A percentile compares a stretch with the other conserved stretches of the same genome.
phyloP scores from a whole-genome alignment of 1,284 basidiomycete genomes.

The Irpex lacteus region DNA sequence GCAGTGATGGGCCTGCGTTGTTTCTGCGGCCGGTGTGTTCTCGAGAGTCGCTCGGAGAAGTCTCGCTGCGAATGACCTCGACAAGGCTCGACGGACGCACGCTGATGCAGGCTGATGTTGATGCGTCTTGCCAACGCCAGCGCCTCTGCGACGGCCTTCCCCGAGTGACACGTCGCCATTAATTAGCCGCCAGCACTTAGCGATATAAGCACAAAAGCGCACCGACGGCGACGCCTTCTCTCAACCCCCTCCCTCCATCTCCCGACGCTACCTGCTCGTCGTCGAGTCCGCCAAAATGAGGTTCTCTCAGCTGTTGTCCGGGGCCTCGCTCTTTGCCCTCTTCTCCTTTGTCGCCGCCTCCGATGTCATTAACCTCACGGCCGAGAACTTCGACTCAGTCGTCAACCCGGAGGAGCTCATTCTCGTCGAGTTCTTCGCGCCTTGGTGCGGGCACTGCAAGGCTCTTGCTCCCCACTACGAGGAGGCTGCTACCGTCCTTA shows the following conservation, averaged over 20 bases:
- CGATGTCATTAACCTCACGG: slow-evolving; percentile 82
- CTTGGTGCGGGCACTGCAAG: slow-evolving; percentile 94
- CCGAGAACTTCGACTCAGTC: slow-evolving; percentile 67
- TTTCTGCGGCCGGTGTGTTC: slow-evolving; percentile 4
- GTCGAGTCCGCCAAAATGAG: slow-evolving; percentile 48
- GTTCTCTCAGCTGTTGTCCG: slow-evolving; percentile 49
- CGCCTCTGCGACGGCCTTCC: background rate
- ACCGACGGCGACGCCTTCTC: background rate
- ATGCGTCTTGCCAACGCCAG: background rate
- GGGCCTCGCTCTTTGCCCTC: slow-evolving; percentile 51
- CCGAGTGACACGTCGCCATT: slow-evolving; percentile 9
- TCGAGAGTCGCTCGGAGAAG: slow-evolving; percentile 8
- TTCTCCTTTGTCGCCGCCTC: slow-evolving; percentile 56
- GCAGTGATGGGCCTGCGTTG: background rate
- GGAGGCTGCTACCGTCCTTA: slow-evolving; percentile 91
- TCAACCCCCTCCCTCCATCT: background rate
- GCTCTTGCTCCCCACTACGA: slow-evolving; percentile 93
- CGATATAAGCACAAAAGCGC: slow-evolving; percentile 5
- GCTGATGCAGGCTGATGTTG: background rate
- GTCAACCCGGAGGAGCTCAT: slow-evolving; percentile 76
- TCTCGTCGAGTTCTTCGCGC: slow-evolving; percentile 95
- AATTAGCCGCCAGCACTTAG: slow-evolving; percentile 6
- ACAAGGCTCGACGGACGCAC: background rate
- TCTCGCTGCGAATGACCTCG: slow-evolving; percentile 3
- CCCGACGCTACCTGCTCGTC: background rate